Base-by-base conservation (phyloP, 2,329 filamentous ascomycete genomes). In the Fusarium incarnatum region DNA sequence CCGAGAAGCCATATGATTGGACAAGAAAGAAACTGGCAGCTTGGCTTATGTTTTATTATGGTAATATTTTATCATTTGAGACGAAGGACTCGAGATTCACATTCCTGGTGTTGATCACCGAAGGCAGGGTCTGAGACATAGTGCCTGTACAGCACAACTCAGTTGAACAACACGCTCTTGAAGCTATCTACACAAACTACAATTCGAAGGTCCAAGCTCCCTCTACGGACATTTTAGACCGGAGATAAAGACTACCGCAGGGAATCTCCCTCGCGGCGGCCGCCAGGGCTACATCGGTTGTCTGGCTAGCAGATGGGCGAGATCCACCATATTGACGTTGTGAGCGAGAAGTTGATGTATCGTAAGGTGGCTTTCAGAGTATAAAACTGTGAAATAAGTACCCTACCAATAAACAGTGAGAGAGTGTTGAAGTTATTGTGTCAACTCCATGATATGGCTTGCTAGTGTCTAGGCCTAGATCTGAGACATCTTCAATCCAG, bases 401-500 rank as follows among this genome's bases (percentile, higher is more conserved):
- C 13, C 16, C 52, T 28, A n/a, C 37, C 32, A 41, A 22, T 5
- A 27, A 22, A 27, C 6, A 20, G 46, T 13, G 13, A 2, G 12
- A 5, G 12, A n/a, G 2, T 49, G 62, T 41, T 30, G 13, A 41
- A n/a, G 37, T 18, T 37, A 49, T 66, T 66, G 32, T 55, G 55
- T 61, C 62, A 16, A 53, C 34, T 34, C 47, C 30, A n/a, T 10
- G 20, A 15, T 28, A 50, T 34, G 44, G 48, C 62, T 53, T 37
- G n/a, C 13, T n/a, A 15, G 22, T 15, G 1, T 25, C 1, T 30
- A 16, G 42, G 67, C 20, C 48, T 55, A 53, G 67, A 59, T 55
- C 64, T 65, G 20, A 70, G 64, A 71, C 45, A 55, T 25, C 34
- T 16, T 44, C 44, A 37, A n/a, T 23, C 15, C 41, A 41, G 49